Base-by-base conservation (phyloP, 192 early-diverging fungal genomes). In the Podochytrium sp. region DNA sequence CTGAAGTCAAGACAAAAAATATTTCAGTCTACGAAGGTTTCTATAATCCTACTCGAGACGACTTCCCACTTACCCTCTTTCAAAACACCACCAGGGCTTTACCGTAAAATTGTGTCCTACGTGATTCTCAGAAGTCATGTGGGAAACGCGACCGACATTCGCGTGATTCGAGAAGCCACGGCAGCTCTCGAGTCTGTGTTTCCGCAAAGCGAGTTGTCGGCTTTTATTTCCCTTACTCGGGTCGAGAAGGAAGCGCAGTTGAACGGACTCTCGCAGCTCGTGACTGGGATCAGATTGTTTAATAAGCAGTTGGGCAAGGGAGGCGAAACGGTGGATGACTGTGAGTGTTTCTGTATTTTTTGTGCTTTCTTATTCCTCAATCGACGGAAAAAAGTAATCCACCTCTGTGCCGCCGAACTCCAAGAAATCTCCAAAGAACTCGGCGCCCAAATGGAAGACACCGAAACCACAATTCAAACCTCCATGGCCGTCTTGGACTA, bases 181-280 rank as follows among this genome's bases (percentile, higher is more conserved):
- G 87, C 85, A 35, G 87, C 86, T 27, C 76, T 89, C 20, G 87
- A 89, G 66, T 89, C 87, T 0, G 87, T 89, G 32, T 89, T 89
- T 52, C 87, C 87, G 29, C 84, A 87, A 71, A 80, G 78, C 25
- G 87, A 89, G 61, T 77, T 89, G 20, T 73, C 76, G 29, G 77
- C 84, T 10, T 89, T 87, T 76, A 80, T 87, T 30, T 78, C 76
- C 12, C 79, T 89, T 1, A 68, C 82, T 20, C 68, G 84, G 6
- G 56, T 58, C 59, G 87, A 85, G 32, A 89, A 89, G 55, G 87
- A 89, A 65, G 76, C 84, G 3, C 87, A 89, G 70, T 77, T 89
- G 27, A 85, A 84, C 61, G 87, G 87, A 40, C 75, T 89, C 1
- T 67, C 84, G 2, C 83, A 89, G 47, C 79, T 89, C 20, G 87